Evolutionary conservation across 2,329 filamentous ascomycete species (phyloP).

Genomic region (Stachybotrys chlorohalonatus): DNA sequence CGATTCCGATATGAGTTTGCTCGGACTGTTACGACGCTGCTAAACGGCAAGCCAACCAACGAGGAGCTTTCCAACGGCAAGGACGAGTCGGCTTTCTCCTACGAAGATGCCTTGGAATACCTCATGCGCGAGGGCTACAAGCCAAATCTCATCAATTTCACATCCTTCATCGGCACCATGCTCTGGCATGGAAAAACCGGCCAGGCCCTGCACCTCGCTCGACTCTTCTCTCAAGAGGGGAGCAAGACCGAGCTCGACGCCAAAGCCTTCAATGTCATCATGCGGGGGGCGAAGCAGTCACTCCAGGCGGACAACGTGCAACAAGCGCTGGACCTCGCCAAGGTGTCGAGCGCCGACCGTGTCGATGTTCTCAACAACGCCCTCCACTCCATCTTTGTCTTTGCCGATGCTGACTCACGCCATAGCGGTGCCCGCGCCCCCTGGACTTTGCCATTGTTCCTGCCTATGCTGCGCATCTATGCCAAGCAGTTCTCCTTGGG

Average conservation of each 20-base stretch:
- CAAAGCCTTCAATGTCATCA: constrained; percentile 59
- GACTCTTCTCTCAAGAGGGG: constrained; percentile 28
- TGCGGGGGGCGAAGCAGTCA: constrained; percentile 58
- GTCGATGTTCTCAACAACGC: constrained; percentile 25
- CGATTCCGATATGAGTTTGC: constrained; percentile 22
- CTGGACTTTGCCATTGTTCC: constrained; percentile 29
- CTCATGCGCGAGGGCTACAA: constrained; percentile 52
- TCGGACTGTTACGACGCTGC: constrained; percentile 49
- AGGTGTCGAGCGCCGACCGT: constrained; percentile 38
- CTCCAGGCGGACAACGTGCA: constrained; percentile 44
- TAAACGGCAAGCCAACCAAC: constrained; percentile 26
- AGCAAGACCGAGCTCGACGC: constrained; percentile 47
- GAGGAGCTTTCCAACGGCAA: constrained; percentile 10
- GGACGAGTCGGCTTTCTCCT: constrained; percentile 14
- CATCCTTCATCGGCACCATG: constrained; percentile 62
- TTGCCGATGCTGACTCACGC: constrained; percentile 29
- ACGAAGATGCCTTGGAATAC: constrained; percentile 19
- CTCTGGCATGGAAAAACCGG: constrained; percentile 38
- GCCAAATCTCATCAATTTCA: constrained; percentile 55
- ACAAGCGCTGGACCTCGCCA: constrained; percentile 25
- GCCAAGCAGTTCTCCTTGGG: constrained; percentile 35
- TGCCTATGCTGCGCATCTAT: constrained; percentile 40
- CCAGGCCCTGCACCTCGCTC: constrained; percentile 23
- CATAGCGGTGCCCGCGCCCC: constrained; percentile 18
- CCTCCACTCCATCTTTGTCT: constrained; percentile 40